Percentiles rank a stretch among this genome's conserved stretches.
Conservation (phyloP, 306 rosid genomes). For the Gleditsia sinensis region DNA sequence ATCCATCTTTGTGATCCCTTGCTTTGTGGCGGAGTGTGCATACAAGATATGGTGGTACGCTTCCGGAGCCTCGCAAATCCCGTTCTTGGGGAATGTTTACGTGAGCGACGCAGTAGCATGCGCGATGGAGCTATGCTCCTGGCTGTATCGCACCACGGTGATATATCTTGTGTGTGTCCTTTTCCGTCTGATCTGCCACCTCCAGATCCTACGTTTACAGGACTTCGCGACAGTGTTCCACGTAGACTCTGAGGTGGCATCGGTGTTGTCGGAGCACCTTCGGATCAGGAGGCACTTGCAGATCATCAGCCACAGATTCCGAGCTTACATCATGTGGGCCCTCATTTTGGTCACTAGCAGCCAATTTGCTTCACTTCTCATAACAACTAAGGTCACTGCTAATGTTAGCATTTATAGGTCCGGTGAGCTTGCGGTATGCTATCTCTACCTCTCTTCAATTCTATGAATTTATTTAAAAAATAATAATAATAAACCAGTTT, state of each 20-base stretch:
- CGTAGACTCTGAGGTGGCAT: slow-evolving; percentile 68
- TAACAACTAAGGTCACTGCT: slow-evolving; percentile 47
- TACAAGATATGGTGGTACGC: slow-evolving; percentile 98
- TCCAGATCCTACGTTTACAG: slow-evolving; percentile 78
- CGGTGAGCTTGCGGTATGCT: slow-evolving; percentile 91
- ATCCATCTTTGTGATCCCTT: slow-evolving; percentile 61
- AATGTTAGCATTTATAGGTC: slow-evolving; percentile 44
- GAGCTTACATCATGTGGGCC: slow-evolving; percentile 61
- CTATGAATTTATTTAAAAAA: too few species aligned
- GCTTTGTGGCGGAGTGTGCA: slow-evolving; percentile 67
- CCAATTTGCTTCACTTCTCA: slow-evolving; percentile 69
- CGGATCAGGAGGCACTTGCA: slow-evolving; percentile 76
- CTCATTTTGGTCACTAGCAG: slow-evolving; percentile 68
- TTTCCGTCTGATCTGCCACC: slow-evolving; percentile 82
- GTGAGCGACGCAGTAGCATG: slow-evolving; percentile 71
- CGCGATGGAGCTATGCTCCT: slow-evolving; percentile 69
- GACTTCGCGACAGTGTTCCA: slow-evolving; percentile 79
- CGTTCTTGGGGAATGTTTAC: slow-evolving; percentile 67
- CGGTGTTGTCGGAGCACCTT: slow-evolving; percentile 81
- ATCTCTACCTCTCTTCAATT: too few species aligned
- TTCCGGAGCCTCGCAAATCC: slow-evolving; percentile 79
- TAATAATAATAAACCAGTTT: too few species aligned
- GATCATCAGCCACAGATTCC: slow-evolving; percentile 87
- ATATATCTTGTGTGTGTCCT: slow-evolving; percentile 84
- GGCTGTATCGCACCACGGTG: slow-evolving; percentile 76